Percentiles rank a stretch among this genome's conserved stretches.
phyloP scores from a whole-genome alignment of 768 basidiomycete species.

The Mycena vulgaris region DNA sequence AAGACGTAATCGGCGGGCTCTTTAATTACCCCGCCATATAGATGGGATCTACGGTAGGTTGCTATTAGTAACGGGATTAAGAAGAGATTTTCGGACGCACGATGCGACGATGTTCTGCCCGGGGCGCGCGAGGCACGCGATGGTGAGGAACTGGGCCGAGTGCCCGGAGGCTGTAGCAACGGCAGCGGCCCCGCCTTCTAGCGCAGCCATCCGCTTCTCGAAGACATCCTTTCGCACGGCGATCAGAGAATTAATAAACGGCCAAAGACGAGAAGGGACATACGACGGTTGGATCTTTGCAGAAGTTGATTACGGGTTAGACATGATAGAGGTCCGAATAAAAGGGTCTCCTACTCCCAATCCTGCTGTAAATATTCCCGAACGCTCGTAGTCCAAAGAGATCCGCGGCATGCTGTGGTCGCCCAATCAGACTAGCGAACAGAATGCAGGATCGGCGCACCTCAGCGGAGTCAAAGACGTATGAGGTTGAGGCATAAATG shows the following conservation, averaged over 20 bases:
- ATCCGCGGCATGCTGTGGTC: slow-evolving; percentile 75
- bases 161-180: slow-evolving; percentile 84
- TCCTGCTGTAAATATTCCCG: slow-evolving; percentile 78
- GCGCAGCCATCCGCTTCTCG: slow-evolving; percentile 82
- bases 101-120: slow-evolving; percentile 88
- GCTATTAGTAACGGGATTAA: neutral
- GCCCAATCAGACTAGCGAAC: slow-evolving; percentile 7
- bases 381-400: slow-evolving; percentile 75
- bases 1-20: too few species aligned
- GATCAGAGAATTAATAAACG: neutral
- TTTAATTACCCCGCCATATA: slow-evolving; percentile 76
- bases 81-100: slow-evolving; percentile 53
- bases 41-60: slow-evolving; percentile 60
- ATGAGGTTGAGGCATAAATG: slow-evolving; percentile 83
- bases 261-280: neutral
- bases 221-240: slow-evolving; percentile 72
- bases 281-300: slow-evolving; percentile 19
- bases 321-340: neutral
- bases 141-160: slow-evolving; percentile 82
- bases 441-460: slow-evolving; percentile 50
- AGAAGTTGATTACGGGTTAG: too few species aligned
- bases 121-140: slow-evolving; percentile 68
- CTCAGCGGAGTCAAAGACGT: slow-evolving; percentile 79
- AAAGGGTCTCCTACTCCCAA: slow-evolving; percentile 61
- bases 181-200: slow-evolving; percentile 87